Evolutionary conservation across 1,284 basidiomycete genomes (phyloP).

Genomic region (Rhodofomes roseus): DNA sequence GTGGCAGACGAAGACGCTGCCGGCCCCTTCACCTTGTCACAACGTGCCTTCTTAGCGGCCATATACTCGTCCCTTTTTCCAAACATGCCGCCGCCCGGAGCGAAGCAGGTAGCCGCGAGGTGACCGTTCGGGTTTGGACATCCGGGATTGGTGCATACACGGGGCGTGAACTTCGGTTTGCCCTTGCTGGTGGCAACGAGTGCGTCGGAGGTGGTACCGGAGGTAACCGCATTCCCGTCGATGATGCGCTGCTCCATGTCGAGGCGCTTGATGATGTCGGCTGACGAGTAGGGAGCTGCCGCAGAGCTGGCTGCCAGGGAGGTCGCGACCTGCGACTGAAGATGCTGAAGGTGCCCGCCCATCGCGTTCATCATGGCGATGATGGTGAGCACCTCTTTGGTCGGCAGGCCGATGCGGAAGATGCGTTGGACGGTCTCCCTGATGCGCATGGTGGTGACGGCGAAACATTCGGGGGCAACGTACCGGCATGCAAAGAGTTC

Average conservation of each 20-base stretch:
- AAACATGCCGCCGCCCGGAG: conserved; percentile 1
- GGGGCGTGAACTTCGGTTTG: no score
- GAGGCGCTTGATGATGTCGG: conserved; percentile 6
- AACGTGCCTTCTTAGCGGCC: neutral
- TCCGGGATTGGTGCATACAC: conserved; percentile 5
- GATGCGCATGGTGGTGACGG: conserved; percentile 1
- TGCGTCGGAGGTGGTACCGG: neutral
- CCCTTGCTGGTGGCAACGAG: neutral
- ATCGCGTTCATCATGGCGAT: conserved; percentile 10
- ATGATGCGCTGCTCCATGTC: conserved; percentile 6
- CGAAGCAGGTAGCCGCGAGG: conserved; percentile 1
- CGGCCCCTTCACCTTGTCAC: neutral
- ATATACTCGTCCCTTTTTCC: no score
- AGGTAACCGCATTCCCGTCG: neutral
- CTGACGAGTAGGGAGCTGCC: neutral
- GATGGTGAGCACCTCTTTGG: conserved; percentile 2
- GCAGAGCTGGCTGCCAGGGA: neutral
- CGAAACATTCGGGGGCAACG: neutral
- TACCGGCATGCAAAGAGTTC: conserved; percentile 8
- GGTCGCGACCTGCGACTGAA: conserved; percentile 9
- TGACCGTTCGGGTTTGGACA: conserved; percentile 6
- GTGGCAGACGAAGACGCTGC: no score
- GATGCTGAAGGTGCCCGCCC: neutral
- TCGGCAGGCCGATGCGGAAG: conserved; percentile 10
- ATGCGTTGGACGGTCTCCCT: conserved; percentile 7